Evolutionary conservation across 768 basidiomycete genomes (phyloP).

Genomic region (Serendipita indica): DNA sequence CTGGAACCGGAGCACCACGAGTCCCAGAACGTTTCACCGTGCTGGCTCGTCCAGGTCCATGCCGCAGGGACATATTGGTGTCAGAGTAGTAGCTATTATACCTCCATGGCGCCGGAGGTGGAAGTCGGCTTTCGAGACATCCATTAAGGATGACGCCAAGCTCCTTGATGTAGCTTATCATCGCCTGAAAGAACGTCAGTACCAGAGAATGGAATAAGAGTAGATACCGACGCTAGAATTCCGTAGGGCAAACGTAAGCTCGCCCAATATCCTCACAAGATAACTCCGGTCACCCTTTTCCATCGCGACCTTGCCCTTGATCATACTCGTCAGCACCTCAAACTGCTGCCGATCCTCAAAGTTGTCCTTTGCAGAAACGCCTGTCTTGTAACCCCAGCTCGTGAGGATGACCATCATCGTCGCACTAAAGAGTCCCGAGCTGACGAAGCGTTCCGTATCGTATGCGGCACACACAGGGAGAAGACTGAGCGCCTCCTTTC

Average conservation of each 20-base stretch:
- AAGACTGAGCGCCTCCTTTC: neutral
- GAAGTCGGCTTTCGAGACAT: neutral
- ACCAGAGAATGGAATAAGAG: neutral
- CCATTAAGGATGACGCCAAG: neutral
- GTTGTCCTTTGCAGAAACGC: neutral
- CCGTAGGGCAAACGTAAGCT: neutral
- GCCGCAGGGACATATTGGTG: neutral
- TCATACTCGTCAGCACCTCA: neutral
- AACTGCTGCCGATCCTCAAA: neutral
- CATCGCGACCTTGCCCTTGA: neutral
- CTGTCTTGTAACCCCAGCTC: neutral
- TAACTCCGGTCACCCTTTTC: neutral
- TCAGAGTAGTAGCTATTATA: constrained; percentile 4
- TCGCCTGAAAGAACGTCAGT: neutral
- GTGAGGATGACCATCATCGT: neutral
- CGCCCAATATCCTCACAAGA: neutral
- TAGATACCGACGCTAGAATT: neutral
- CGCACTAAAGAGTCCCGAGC: neutral
- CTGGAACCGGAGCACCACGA: neutral
- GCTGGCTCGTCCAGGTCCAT: neutral
- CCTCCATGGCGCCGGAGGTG: neutral
- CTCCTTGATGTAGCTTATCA: neutral
- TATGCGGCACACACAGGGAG: neutral
- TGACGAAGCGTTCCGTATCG: neutral
- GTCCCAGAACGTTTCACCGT: neutral